Conservation (phyloP, 257 asterid genomes). For the Nicotiana paniculata region DNA sequence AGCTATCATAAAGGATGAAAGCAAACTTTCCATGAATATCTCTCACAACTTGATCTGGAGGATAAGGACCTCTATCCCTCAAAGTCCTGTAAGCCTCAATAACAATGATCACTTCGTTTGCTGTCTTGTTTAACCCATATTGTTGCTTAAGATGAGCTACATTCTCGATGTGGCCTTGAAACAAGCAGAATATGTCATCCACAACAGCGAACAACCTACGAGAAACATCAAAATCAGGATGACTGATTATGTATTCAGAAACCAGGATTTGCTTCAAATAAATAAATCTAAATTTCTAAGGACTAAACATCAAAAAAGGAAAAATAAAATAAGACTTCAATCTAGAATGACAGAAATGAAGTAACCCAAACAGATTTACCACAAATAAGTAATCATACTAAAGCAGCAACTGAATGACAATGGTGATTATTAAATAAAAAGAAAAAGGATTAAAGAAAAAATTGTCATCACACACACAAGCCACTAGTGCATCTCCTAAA, state of each 20-base stretch:
- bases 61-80: constrained; percentile 98
- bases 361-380: background rate
- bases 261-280: too few species aligned
- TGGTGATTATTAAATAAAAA: background rate
- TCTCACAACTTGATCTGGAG: constrained; percentile 87
- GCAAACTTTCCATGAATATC: constrained; percentile 84
- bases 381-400: background rate
- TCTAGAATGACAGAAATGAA: too few species aligned
- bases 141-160: constrained; percentile 91
- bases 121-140: constrained; percentile 81
- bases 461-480: background rate
- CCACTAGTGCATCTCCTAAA: background rate
- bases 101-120: constrained; percentile 77
- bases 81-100: constrained; percentile 90
- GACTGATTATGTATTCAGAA: too few species aligned
- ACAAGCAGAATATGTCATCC: constrained; percentile 91
- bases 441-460: background rate
- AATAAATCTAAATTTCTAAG: too few species aligned
- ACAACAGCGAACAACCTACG: constrained; percentile 72
- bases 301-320: too few species aligned
- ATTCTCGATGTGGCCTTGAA: constrained; percentile 86
- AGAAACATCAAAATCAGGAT: background rate
- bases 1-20: constrained; percentile 58
- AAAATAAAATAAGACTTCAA: too few species aligned
- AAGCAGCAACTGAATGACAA: background rate